Evolutionary conservation across 768 basidiomycete species (phyloP).

Genomic region (Tulasnella sp.): DNA sequence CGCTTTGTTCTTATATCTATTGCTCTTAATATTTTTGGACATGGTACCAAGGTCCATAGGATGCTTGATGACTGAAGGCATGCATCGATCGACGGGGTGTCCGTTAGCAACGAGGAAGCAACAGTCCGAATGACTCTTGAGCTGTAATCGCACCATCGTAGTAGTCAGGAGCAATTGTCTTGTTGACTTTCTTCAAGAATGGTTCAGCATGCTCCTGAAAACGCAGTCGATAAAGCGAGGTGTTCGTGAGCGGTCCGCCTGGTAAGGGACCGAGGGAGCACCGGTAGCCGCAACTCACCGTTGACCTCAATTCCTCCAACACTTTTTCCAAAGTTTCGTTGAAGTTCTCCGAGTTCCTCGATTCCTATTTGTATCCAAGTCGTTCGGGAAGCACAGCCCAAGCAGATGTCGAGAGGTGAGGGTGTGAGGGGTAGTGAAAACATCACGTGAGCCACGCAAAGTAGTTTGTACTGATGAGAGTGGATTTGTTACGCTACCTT

Average conservation of each 20-base stretch:
- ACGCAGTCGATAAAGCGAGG: conserved; percentile 28
- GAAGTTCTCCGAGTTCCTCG: conserved; percentile 75
- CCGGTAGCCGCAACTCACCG: conserved; percentile 27
- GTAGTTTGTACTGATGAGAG: conserved; percentile 25
- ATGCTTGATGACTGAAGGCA: conserved; percentile 62
- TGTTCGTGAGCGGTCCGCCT: background rate
- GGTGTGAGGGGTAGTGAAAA: conserved; percentile 14
- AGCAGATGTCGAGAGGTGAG: background rate
- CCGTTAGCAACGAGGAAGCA: background rate
- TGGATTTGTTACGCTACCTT: conserved; percentile 39
- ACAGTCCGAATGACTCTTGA: background rate
- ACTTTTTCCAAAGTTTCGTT: conserved; percentile 90
- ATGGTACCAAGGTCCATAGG: conserved; percentile 96
- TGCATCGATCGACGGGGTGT: background rate
- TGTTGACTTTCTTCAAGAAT: conserved; percentile 88
- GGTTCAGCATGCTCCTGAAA: conserved; percentile 79
- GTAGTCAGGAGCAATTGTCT: conserved; percentile 85
- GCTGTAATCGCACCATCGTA: conserved; percentile 1
- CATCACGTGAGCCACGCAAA: conserved; percentile 15
- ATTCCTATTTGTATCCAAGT: conserved; percentile 31
- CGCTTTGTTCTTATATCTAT: conserved; percentile 84
- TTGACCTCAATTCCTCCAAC: conserved; percentile 65
- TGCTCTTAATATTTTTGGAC: conserved; percentile 84
- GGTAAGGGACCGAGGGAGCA: conserved; percentile 8
- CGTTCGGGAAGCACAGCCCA: background rate